These are phyloP conservation scores for Spathaspora gorwiae DNA, from an alignment of 805 yeast species.

Conservation along the genomic window DNA sequence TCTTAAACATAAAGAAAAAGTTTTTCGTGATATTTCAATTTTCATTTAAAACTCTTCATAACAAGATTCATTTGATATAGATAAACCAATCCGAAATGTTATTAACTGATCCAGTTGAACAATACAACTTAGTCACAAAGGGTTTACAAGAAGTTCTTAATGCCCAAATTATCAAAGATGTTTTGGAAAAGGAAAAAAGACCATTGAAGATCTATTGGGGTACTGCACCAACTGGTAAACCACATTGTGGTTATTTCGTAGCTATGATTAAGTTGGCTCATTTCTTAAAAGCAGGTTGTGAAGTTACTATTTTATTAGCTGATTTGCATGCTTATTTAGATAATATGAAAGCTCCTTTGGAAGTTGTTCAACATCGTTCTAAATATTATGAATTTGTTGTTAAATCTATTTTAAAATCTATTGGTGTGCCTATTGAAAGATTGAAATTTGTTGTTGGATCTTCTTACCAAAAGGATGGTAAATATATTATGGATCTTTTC, in stretches of 20 bases:
- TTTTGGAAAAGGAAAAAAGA: slow-evolving; percentile 75
- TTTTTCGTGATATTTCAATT: no score
- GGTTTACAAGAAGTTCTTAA: slow-evolving; percentile 90
- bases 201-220: slow-evolving; percentile 95
- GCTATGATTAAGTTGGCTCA: slow-evolving; percentile 97
- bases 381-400: slow-evolving; percentile 80
- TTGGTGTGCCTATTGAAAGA: slow-evolving; percentile 89
- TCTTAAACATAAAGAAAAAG: no score
- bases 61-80: no score
- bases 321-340: slow-evolving; percentile 96
- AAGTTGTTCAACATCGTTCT: slow-evolving; percentile 84
- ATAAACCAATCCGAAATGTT: neutral
- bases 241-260: slow-evolving; percentile 98
- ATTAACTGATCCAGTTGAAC: slow-evolving; percentile 51
- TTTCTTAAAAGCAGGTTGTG: slow-evolving; percentile 93
- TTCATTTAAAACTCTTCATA: no score
- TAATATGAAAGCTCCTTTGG: slow-evolving; percentile 97
- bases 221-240: slow-evolving; percentile 98
- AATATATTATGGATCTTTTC: slow-evolving; percentile 87
- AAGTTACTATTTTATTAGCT: slow-evolving; percentile 85
- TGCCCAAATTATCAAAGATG: slow-evolving; percentile 78
- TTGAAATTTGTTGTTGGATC: slow-evolving; percentile 83
- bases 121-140: slow-evolving; percentile 72
- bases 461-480: slow-evolving; percentile 73
- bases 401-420: slow-evolving; percentile 78